Base-by-base conservation (phyloP, 257 asterid genomes). In the Nicotiana sylvestris region DNA sequence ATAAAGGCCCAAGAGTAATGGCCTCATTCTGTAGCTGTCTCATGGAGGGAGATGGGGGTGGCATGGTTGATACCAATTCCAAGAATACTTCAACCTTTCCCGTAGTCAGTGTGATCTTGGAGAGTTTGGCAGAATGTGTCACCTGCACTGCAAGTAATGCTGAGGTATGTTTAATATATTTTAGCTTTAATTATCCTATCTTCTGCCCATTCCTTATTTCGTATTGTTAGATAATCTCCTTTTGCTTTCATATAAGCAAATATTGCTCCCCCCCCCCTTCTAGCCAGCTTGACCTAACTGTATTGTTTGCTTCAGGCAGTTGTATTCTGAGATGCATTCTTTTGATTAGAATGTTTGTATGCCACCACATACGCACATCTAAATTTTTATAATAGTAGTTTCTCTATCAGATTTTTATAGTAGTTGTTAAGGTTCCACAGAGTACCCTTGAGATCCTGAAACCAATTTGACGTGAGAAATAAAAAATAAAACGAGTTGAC, bases 81-180 rank as follows among this genome's bases (percentile, higher is more conserved):
- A 85, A 88, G 33, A 66, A 35, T 81, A 66, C 32, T 79, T 90
- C 90, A 58, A 66, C 82, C 70, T 85, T 86, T 85, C 89, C 87
- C 84, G 89, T 80, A 86, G 85, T 90, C 81, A 62, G 89, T 82
- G 86, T 81, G 80, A 89, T 93, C 72, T 88, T 94, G 81, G 86
- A 87, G 67, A 93, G 94, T 83, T 86, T 96, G 88, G 96, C 91
- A 55, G 97, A 91, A 67, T 92, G 97, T 88, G 86, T 96, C 68
- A 84, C 93, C 80, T 93, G 87, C 92, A 87, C 86, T 18, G 93
- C 94, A 78, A 91, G 87, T 85, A 88, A 93, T 76, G 85, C 87
- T 9, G 89, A 90, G 93, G 99, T 96, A 85, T 85, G 88, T 84
- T 83, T 83, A 64, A 46, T 66, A 43, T 66, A 29, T 43, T 62